Evolutionary conservation across 2,329 filamentous ascomycete species (phyloP), one percentile per base, ranked within the genome.

Genomic region (Lithohypha guttulata): DNA sequence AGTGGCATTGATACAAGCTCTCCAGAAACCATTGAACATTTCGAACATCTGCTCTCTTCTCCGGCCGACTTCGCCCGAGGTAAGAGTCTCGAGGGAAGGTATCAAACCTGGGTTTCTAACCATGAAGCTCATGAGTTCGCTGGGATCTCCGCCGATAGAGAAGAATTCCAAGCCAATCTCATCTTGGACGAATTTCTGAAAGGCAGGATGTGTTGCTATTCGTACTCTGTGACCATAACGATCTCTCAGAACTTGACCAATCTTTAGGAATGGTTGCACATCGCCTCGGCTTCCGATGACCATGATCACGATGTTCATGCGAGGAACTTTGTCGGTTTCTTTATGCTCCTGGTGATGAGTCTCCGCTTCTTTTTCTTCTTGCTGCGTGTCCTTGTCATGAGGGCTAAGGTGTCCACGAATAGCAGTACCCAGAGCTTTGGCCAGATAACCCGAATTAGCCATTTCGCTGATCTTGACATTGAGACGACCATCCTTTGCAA

Each of bases 81-180:
- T 78, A 40, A 89, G 72, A 0, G 79, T 80, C 45, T 83, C 75
- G 17, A 87, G 62, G 1, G 71, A 80, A 0, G 84, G 83, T 2
- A 91, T 81, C 57, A 89, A 68, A 3, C 82, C 81, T 1, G 69
- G 53, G 36, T 89, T 86, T 61, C 85, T 85, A 22, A 87, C 81
- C 84, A 91, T 89, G 57, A 86, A 89, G 0, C 81, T 79, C 84
- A 89, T 89, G 1, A 91, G 65, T 57, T 87, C 81, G 0, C 79
- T 75, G 2, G 84, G 84, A 50, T 89, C 78, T 2, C 84, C 84
- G 1, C 83, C 83, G 2, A 87, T 74, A 2, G 75, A 79, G 59
- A 87, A 89, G 61, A 89, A 89, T 50, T 89, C 83, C 0, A 89
- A 66, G 0, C 77, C 79, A 10, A 63, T 77, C 45, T 85, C 79